phyloP scores from a whole-genome alignment of 305 asterid genomes.

The Euphrasia arctica region DNA sequence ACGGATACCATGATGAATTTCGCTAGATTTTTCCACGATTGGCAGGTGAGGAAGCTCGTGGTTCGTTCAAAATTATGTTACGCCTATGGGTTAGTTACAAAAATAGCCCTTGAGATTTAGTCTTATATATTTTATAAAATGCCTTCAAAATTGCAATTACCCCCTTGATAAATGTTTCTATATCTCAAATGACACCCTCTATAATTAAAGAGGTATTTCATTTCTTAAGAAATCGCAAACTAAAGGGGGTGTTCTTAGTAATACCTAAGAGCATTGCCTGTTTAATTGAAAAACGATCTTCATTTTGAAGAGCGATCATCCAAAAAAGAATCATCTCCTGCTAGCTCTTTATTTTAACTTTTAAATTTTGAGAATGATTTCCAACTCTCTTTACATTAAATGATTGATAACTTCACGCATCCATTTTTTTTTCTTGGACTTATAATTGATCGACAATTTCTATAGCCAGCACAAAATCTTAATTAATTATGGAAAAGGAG shows the following conservation, averaged over 20 bases:
- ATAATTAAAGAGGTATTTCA: no score
- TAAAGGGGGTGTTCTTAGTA: no score
- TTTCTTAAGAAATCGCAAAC: no score
- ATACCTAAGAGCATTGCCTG: no score
- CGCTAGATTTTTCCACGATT: constrained; percentile 43
- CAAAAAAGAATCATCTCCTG: no score
- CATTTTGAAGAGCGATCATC: no score
- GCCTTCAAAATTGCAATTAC: not conserved
- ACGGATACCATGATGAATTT: constrained; percentile 73
- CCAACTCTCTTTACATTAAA: constrained; percentile 23
- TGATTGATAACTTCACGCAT: constrained; percentile 31
- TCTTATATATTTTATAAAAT: not conserved
- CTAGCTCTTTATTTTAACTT: no score
- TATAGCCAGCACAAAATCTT: constrained; percentile 31
- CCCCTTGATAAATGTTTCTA: no score
- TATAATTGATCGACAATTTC: no score
- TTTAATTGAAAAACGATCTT: no score
- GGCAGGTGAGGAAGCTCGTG: constrained; percentile 23
- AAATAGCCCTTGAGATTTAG: not conserved
- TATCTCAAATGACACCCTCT: no score
- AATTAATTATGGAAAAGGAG: constrained; percentile 49
- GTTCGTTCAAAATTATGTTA: constrained; percentile 9
- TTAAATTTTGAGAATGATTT: constrained; percentile 13
- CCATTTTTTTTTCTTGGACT: no score
- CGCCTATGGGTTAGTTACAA: not conserved